Evolutionary conservation across 2,329 filamentous ascomycete species (phyloP).

Genomic region (Aureobasidium sp.): DNA sequence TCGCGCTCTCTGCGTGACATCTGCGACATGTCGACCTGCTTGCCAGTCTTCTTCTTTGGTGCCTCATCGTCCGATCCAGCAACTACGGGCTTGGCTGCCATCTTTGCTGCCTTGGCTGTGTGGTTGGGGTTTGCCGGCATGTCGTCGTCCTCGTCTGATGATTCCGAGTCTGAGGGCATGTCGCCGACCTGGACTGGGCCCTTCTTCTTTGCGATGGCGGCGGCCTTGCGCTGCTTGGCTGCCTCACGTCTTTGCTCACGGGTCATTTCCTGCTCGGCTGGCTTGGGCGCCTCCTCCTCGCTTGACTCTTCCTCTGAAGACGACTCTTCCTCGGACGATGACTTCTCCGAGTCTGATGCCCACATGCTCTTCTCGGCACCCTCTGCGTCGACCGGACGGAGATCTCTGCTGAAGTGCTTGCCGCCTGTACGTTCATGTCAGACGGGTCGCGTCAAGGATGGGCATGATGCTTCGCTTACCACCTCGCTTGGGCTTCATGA

Average conservation of each 20-base stretch:
- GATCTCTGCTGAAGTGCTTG: conserved; percentile 89
- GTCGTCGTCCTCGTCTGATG: conserved; percentile 52
- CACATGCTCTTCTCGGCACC: conserved; percentile 88
- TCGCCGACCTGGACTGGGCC: conserved; percentile 75
- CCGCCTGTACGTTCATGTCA: conserved; percentile 54
- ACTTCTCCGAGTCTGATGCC: conserved; percentile 50
- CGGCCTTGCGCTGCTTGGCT: conserved; percentile 86
- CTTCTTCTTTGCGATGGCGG: conserved; percentile 69
- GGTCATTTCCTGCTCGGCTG: conserved; percentile 50
- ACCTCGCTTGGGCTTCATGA: conserved; percentile 86
- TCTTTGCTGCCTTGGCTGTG: conserved; percentile 58
- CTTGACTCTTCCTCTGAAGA: conserved; percentile 35
- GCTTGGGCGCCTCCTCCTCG: conserved; percentile 34
- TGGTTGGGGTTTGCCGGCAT: conserved; percentile 92
- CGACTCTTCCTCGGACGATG: conserved; percentile 37
- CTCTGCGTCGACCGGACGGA: conserved; percentile 80
- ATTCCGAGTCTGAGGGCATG: conserved; percentile 64
- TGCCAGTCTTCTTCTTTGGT: conserved; percentile 48
- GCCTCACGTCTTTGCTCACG: conserved; percentile 83
- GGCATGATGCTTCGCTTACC: conserved; percentile 48
- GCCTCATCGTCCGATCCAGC: conserved; percentile 42
- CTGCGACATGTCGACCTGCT: conserved; percentile 42
- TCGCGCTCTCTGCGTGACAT: conserved; percentile 64
- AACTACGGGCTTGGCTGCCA: conserved; percentile 54
- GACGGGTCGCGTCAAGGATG: conserved; percentile 18